These are phyloP conservation scores for Neopestalotiopsis clavispora DNA, from an alignment of 2,329 filamentous ascomycete species.

Conservation along the genomic window DNA sequence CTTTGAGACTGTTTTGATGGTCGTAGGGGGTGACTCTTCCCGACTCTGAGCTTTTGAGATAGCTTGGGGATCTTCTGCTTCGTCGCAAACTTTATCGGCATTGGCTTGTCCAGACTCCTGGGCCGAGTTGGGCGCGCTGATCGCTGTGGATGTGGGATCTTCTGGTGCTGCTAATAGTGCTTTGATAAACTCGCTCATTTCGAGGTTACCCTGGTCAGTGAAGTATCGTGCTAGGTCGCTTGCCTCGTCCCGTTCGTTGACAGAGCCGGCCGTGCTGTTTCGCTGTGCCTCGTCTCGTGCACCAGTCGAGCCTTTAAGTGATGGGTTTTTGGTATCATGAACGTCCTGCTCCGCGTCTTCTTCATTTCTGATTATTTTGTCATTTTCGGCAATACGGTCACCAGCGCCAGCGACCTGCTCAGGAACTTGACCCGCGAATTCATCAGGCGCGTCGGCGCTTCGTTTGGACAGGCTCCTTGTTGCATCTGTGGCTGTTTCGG, in stretches of 20 bases:
- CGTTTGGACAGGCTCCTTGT: neutral
- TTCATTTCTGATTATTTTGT: neutral
- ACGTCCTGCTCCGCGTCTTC: neutral
- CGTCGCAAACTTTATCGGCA: conserved; percentile 16
- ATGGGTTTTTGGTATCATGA: neutral
- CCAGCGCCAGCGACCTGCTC: neutral
- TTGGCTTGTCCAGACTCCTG: neutral
- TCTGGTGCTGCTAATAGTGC: conserved; percentile 25
- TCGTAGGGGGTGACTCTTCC: neutral
- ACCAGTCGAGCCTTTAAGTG: neutral
- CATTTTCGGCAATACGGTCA: neutral
- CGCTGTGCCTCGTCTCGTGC: neutral
- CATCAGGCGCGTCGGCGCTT: neutral
- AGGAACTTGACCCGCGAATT: neutral
- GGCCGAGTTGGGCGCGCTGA: neutral
- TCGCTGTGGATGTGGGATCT: conserved; percentile 13
- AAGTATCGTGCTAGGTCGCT: conserved; percentile 33
- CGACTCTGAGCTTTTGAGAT: neutral
- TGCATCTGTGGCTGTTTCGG: conserved; percentile 1
- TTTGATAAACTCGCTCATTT: conserved; percentile 35
- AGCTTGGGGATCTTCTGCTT: neutral
- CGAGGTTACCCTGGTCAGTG: conserved; percentile 30
- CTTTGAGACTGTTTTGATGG: neutral
- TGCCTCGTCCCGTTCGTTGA: conserved; percentile 16
- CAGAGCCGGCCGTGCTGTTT: neutral